phyloP scores from a whole-genome alignment of 2,329 filamentous ascomycete genomes.

The Pochonia chlamydosporia region DNA sequence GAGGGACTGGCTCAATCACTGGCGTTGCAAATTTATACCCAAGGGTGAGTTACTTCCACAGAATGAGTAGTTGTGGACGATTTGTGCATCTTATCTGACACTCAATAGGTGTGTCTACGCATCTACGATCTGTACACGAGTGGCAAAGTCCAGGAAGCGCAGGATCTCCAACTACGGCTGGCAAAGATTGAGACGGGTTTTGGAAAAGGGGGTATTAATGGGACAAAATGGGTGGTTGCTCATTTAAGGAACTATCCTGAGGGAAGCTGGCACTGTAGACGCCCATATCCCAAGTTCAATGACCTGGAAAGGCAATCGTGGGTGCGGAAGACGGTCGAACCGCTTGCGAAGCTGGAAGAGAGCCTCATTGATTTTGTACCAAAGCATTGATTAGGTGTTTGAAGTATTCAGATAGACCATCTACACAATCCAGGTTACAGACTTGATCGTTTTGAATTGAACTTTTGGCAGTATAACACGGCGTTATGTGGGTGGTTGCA shows the following conservation, averaged over 20 bases:
- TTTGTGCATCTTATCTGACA: background rate
- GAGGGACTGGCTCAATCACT: conserved; percentile 55
- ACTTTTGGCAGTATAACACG: too few species aligned
- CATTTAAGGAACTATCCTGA: conserved; percentile 47
- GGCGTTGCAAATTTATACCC: conserved; percentile 60
- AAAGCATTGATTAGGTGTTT: too few species aligned
- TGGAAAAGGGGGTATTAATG: conserved; percentile 53
- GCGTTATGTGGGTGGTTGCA: too few species aligned
- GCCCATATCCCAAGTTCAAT: conserved; percentile 45
- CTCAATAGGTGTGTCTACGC: conserved; percentile 36
- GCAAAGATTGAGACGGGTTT: conserved; percentile 51
- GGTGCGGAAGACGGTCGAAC: conserved; percentile 15
- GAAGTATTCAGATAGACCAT: too few species aligned
- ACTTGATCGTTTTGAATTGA: too few species aligned
- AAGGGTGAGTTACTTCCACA: conserved; percentile 28
- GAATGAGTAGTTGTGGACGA: too few species aligned
- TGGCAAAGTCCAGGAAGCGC: conserved; percentile 42
- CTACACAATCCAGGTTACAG: too few species aligned
- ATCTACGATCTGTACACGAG: conserved; percentile 42
- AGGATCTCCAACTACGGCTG: conserved; percentile 43
- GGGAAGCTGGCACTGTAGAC: conserved; percentile 44
- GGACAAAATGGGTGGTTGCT: conserved; percentile 54
- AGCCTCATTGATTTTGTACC: conserved; percentile 7
- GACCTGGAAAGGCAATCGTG: conserved; percentile 23
- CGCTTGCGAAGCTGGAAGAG: conserved; percentile 15